Evolutionary conservation across 306 rosid species (phyloP).

Genomic region (Begonia peltatifolia): DNA sequence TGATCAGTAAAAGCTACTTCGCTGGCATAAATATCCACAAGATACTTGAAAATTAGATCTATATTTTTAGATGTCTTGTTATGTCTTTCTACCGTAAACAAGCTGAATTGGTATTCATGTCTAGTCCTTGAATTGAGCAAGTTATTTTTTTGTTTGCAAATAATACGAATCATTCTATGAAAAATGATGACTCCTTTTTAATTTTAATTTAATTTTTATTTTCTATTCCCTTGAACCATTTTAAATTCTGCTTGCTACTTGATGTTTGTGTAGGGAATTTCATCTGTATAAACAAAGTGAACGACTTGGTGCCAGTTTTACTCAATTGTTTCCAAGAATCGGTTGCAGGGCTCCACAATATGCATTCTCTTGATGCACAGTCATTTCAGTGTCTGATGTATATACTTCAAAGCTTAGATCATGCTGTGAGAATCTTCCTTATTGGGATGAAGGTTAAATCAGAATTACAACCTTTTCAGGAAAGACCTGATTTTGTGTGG

Average conservation of each 20-base stretch:
- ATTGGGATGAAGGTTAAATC: slow-evolving; percentile 22
- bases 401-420: slow-evolving; percentile 54
- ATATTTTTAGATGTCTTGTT: too few relatives aligned
- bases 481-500: slow-evolving; percentile 21
- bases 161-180: too few relatives aligned
- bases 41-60: too few relatives aligned
- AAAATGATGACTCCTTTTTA: too few relatives aligned
- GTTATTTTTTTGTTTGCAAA: too few relatives aligned
- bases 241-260: not conserved
- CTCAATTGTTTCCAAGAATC: slow-evolving; percentile 63
- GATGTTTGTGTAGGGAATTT: slow-evolving; percentile 35
- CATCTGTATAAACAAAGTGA: slow-evolving; percentile 32
- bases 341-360: slow-evolving; percentile 25
- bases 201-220: too few relatives aligned
- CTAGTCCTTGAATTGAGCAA: too few relatives aligned
- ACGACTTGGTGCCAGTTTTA: slow-evolving; percentile 51
- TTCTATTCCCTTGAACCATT: not conserved
- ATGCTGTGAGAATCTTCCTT: slow-evolving; percentile 35
- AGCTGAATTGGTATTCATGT: too few relatives aligned
- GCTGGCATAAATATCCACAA: too few relatives aligned
- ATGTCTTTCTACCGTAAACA: too few relatives aligned
- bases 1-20: too few relatives aligned
- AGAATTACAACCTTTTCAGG: slow-evolving; percentile 25
- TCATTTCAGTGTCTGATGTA: slow-evolving; percentile 55
- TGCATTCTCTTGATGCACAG: slow-evolving; percentile 31